phyloP scores from a whole-genome alignment of 345 rosid species.

The Anacardium occidentale region DNA sequence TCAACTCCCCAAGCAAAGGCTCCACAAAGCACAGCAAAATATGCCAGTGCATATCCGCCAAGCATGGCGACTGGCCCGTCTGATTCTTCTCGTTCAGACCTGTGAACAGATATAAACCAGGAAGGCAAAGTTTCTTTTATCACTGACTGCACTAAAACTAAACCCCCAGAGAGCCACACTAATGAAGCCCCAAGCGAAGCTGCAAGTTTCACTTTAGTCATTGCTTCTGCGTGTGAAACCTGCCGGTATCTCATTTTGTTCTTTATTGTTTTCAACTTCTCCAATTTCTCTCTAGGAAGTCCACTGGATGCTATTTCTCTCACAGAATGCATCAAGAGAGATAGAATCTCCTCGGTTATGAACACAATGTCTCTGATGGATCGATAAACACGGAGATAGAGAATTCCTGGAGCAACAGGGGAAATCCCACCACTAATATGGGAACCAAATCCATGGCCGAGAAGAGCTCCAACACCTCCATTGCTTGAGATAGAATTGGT shows the following conservation, averaged over 20 bases:
- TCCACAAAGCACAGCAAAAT: constrained; percentile 72
- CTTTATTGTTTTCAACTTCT: constrained; percentile 59
- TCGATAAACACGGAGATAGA: constrained; percentile 74
- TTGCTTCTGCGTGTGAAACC: constrained; percentile 70
- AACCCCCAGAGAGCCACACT: constrained; percentile 85
- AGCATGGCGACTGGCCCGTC: constrained; percentile 68
- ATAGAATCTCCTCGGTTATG: constrained; percentile 70
- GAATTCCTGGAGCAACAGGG: constrained; percentile 94
- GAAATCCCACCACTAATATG: constrained; percentile 82
- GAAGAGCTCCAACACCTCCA: constrained; percentile 91
- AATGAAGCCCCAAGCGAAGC: constrained; percentile 91
- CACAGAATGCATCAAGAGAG: constrained; percentile 77
- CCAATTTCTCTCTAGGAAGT: constrained; percentile 44
- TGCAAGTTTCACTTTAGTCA: constrained; percentile 78
- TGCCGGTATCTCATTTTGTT: constrained; percentile 65
- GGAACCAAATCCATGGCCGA: constrained; percentile 94
- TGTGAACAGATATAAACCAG: constrained; percentile 81
- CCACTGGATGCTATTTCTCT: constrained; percentile 64
- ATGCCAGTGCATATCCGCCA: constrained; percentile 80
- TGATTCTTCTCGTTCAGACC: constrained; percentile 46
- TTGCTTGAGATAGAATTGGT: constrained; percentile 53
- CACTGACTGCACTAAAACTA: constrained; percentile 66
- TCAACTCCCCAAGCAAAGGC: constrained; percentile 94
- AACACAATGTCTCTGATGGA: constrained; percentile 69
- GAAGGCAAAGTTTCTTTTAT: constrained; percentile 86